Percentiles rank a stretch among this genome's conserved stretches.
Conservation (phyloP, 179 eudicot genomes). For the Spinacia oleracea region DNA sequence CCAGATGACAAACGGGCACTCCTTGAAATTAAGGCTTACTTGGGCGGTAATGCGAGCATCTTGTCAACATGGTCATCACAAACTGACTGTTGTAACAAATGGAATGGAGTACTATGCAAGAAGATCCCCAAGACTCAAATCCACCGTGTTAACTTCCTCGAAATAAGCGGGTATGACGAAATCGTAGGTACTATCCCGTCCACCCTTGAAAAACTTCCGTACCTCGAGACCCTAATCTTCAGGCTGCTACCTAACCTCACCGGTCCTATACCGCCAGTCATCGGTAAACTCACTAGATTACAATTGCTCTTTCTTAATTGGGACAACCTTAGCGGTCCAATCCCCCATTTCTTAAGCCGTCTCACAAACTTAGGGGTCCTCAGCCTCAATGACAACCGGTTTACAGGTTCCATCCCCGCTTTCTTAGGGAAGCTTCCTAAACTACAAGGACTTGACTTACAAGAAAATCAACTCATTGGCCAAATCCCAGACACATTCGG, state of each 20-base stretch:
- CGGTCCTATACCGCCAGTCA: constrained; percentile 11
- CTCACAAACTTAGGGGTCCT: constrained; percentile 30
- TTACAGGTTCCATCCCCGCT: constrained; percentile 47
- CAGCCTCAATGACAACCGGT: constrained; percentile 32
- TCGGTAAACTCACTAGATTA: constrained; percentile 5
- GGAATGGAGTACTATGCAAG: constrained; percentile 45
- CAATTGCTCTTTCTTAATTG: constrained; percentile 13
- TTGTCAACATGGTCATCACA: constrained; percentile 22
- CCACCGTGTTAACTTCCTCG: constrained; percentile 39
- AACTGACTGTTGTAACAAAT: constrained; percentile 38
- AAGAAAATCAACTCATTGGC: constrained; percentile 50
- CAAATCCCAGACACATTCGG: constrained; percentile 44
- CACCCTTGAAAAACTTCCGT: constrained; percentile 35
- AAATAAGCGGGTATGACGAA: constrained; percentile 9
- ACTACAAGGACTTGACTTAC: constrained; percentile 30
- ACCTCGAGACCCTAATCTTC: constrained; percentile 30
- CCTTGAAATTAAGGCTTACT: constrained; percentile 20
- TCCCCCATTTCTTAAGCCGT: constrained; percentile 34
- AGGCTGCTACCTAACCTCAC: constrained; percentile 29
- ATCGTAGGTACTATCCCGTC: constrained; percentile 29
- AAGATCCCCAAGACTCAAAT: constrained; percentile 23
- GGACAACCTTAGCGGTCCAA: constrained; percentile 35
- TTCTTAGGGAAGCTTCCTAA: constrained; percentile 28
- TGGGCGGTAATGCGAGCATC: constrained; percentile 3
- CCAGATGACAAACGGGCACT: constrained; percentile 33